These are phyloP conservation scores for Paramyrothecium sp. DNA, from an alignment of 2,329 filamentous ascomycete species.

Conservation along the genomic window DNA sequence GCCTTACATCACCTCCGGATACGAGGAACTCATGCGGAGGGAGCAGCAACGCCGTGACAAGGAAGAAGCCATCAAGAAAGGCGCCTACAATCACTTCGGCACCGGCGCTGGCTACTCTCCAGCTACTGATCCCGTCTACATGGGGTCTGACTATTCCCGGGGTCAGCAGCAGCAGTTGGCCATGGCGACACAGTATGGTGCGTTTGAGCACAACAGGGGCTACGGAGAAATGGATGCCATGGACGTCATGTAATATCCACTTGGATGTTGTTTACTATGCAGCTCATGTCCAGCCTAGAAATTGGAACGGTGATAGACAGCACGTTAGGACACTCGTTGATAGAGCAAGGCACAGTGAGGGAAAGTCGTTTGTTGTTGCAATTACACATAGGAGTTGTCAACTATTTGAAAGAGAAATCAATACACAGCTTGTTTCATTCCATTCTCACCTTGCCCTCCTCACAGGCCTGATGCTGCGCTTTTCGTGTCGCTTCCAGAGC, in stretches of 20 bases:
- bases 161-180: constrained; percentile 48
- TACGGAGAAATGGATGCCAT: constrained; percentile 48
- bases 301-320: constrained; percentile 9
- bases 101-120: constrained; percentile 46
- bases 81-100: constrained; percentile 44
- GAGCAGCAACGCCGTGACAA: constrained; percentile 52
- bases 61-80: constrained; percentile 32
- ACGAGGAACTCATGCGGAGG: constrained; percentile 65
- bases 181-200: constrained; percentile 70
- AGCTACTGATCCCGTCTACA: constrained; percentile 71
- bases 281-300: constrained; percentile 2
- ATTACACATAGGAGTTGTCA: too few relatives aligned
- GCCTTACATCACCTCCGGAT: constrained; percentile 83
- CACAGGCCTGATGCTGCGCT: too few relatives aligned
- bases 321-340: background rate
- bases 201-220: constrained; percentile 48
- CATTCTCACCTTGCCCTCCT: too few relatives aligned
- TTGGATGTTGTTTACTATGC: constrained; percentile 3
- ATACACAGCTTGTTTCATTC: too few relatives aligned
- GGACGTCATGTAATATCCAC: constrained; percentile 37
- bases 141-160: constrained; percentile 38
- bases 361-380: too few relatives aligned
- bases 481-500: too few relatives aligned
- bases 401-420: too few relatives aligned
- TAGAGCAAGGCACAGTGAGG: too few relatives aligned